These are phyloP conservation scores for Filobasidium floriforme DNA, from an alignment of 768 basidiomycete genomes.

Conservation along the genomic window DNA sequence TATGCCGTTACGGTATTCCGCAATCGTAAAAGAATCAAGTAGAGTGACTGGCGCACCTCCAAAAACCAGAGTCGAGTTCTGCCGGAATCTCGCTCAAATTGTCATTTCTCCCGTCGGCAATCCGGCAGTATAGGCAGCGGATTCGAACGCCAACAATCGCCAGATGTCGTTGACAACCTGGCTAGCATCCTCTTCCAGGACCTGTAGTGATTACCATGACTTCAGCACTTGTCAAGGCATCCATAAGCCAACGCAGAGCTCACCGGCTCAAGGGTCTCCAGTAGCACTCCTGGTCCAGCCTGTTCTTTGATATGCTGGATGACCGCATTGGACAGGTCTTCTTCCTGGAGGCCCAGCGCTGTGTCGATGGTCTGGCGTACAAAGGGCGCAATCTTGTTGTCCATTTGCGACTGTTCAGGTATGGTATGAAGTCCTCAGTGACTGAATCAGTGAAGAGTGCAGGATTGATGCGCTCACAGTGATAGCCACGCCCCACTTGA, in stretches of 20 bases:
- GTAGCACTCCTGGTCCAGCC: conserved; percentile 71
- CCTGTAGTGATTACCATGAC: conserved; percentile 50
- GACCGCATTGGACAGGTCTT: conserved; percentile 88
- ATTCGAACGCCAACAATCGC: conserved; percentile 91
- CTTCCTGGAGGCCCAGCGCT: conserved; percentile 84
- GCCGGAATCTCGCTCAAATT: conserved; percentile 45
- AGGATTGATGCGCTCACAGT: conserved; percentile 55
- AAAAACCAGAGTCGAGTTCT: background rate
- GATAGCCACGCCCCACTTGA: conserved; percentile 83
- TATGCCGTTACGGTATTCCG: background rate
- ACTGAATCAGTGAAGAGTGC: too few relatives aligned
- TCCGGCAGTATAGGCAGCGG: conserved; percentile 84
- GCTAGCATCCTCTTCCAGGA: conserved; percentile 82
- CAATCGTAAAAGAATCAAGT: background rate
- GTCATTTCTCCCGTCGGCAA: conserved; percentile 76
- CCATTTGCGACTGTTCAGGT: conserved; percentile 59
- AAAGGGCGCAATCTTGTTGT: conserved; percentile 75
- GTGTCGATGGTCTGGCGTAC: conserved; percentile 74
- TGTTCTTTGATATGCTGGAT: conserved; percentile 87
- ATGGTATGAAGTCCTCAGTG: too few relatives aligned
- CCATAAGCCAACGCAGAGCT: conserved; percentile 41
- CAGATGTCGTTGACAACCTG: conserved; percentile 72
- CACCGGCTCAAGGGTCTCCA: conserved; percentile 86
- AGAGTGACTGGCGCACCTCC: conserved; percentile 17
- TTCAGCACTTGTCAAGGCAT: background rate